Conservation (phyloP, 352 stramenopile species). For the Pythium diclinum region DNA sequence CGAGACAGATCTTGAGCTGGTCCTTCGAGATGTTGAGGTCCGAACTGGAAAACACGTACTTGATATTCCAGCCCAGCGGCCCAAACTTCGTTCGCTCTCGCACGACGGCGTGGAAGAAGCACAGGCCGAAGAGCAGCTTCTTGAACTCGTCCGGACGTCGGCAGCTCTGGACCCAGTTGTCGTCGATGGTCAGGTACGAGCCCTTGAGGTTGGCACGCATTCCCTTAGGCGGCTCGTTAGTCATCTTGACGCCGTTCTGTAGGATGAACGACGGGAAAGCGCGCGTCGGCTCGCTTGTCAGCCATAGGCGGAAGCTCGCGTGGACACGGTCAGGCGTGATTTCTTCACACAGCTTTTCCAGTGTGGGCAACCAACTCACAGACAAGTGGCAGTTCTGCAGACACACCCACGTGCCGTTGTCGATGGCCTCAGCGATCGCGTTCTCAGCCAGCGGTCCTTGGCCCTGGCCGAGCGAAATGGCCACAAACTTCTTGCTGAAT, state of each 20-base stretch:
- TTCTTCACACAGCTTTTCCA: constrained; percentile 94
- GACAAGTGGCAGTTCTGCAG: constrained; percentile 96
- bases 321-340: constrained; percentile 91
- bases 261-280: constrained; percentile 94
- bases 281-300: constrained; percentile 92
- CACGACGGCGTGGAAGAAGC: constrained; percentile 92
- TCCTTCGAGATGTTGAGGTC: constrained; percentile 85
- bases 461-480: constrained; percentile 93
- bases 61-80: constrained; percentile 85
- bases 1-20: constrained; percentile 81
- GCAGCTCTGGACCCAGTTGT: constrained; percentile 70
- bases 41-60: constrained; percentile 86
- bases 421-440: constrained; percentile 90
- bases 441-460: constrained; percentile 91
- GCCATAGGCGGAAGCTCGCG: constrained; percentile 91
- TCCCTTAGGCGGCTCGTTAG: constrained; percentile 93
- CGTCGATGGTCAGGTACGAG: constrained; percentile 85
- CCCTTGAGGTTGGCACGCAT: constrained; percentile 93
- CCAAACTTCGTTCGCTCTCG: constrained; percentile 85
- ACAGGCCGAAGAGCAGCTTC: constrained; percentile 84
- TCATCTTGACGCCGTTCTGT: constrained; percentile 95
- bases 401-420: constrained; percentile 94
- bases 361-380: constrained; percentile 92
- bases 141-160: constrained; percentile 66
- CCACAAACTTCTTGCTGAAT: constrained; percentile 91